phyloP scores from a whole-genome alignment of 768 basidiomycete genomes.

The Suillus alpinus region DNA sequence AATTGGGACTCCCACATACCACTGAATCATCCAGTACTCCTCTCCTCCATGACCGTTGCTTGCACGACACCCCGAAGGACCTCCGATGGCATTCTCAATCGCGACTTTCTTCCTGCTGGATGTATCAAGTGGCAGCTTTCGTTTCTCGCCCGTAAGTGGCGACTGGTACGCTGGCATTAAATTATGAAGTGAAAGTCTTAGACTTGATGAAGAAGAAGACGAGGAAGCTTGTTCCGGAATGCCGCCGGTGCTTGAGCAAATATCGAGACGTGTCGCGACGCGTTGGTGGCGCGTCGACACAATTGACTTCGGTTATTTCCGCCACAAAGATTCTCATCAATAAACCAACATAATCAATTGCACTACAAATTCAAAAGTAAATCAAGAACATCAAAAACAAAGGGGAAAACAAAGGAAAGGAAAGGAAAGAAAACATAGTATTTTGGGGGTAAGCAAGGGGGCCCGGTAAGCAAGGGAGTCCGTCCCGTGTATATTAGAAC shows the following conservation, averaged over 20 bases:
- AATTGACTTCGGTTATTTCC: neutral
- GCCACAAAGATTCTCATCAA: neutral
- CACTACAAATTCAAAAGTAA: neutral
- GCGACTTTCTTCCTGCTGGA: conserved; percentile 28
- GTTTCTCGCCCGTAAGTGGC: conserved; percentile 25
- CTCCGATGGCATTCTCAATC: conserved; percentile 18
- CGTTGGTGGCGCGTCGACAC: conserved; percentile 21
- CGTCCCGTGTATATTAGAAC: neutral
- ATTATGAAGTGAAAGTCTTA: neutral
- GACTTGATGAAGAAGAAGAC: neutral
- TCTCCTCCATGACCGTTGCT: conserved; percentile 22
- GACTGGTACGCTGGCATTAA: conserved; percentile 21
- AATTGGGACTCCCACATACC: conserved; percentile 37
- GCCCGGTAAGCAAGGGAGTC: neutral
- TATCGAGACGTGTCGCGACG: conserved; percentile 2
- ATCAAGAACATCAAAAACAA: neutral
- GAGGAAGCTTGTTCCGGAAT: neutral
- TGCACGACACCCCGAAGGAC: conserved; percentile 7
- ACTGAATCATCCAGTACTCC: conserved; percentile 77
- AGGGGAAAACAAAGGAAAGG: neutral
- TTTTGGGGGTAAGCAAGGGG: neutral
- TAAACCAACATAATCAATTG: neutral
- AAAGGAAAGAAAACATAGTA: neutral
- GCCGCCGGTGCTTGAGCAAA: too few relatives aligned
- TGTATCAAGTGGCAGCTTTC: conserved; percentile 25